Evolutionary conservation across 495 filamentous ascomycete genomes (phyloP), one percentile per base, ranked within the genome.

Genomic region (Aspergillus baeticus): DNA sequence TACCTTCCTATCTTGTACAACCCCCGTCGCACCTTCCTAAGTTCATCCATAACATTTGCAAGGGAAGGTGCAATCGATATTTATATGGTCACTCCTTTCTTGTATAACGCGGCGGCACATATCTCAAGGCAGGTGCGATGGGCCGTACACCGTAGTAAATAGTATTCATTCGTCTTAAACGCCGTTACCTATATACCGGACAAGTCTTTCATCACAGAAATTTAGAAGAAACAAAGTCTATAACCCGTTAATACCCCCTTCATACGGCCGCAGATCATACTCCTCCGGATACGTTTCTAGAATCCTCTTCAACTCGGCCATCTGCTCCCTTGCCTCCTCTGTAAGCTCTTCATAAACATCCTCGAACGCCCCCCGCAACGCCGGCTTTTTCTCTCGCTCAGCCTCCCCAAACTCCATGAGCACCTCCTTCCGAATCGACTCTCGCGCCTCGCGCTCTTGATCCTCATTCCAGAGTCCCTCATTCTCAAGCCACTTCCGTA

Each of bases 401-500:
- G 91, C 95, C 52, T 87, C 82, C 2, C 84, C 79, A 72, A 98
- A 97, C 5, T 92, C 92, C 66, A 85, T 86, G 43, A 99, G 66
- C 1, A 97, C 81, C 10, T 88, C 87, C 63, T 87, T 86, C 29
- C 89, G 76, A 33, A 90, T 76, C 18, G 75, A 66, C 26, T 85
- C 82, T 10, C 90, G 76, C 1, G 86, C 80, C 49, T 91, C 85
- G 55, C 86, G 85, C 69, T 96, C 92, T 59, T 84, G 82, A 39
- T 86, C 81, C 59, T 96, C 92, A 64, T 92, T 84, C 92, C 92
- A 97, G 15, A 87, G 58, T 1, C 85, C 85, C 62, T 86, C 82
- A 8, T 82, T 78, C 72, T 98, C 91, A 64, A 98, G 82, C 81
- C 88, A 98, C 75, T 98, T 98, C 21, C 94, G 83, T 62, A 98